A percentile compares a stretch with the other conserved stretches of the same genome.
Evolutionary conservation across 768 basidiomycete genomes (phyloP).

Genomic region (Kwoniella europaea): DNA sequence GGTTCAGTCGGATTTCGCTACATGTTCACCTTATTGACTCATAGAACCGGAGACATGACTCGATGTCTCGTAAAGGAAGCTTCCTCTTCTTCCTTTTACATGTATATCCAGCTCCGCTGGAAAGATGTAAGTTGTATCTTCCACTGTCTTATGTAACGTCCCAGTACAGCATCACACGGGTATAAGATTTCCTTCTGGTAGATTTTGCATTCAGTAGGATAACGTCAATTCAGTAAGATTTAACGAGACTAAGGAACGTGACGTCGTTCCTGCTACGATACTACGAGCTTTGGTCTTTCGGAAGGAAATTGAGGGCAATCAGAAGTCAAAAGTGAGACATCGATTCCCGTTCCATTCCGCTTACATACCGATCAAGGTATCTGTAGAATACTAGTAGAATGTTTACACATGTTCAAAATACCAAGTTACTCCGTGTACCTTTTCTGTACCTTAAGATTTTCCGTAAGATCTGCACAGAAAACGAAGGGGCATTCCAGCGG

Average conservation of each 20-base stretch:
- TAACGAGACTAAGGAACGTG: not conserved
- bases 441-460: not conserved
- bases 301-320: not conserved
- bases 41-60: not conserved
- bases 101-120: too few species aligned
- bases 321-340: conserved; percentile 5
- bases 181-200: too few species aligned
- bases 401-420: not conserved
- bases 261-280: not conserved
- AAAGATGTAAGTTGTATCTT: too few species aligned
- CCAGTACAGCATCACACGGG: too few species aligned
- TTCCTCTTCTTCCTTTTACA: too few species aligned
- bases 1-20: not conserved
- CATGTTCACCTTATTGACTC: not conserved
- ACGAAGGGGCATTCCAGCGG: not conserved
- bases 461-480: not conserved
- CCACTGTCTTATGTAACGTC: too few species aligned
- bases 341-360: conserved; percentile 3
- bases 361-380: not conserved
- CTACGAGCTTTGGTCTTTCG: too few species aligned
- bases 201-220: too few species aligned
- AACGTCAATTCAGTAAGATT: too few species aligned
- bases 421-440: not conserved
- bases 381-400: too few species aligned
- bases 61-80: not conserved